Conservation (phyloP, 2,329 filamentous ascomycete species). For the Camptophora hylomeconis region DNA sequence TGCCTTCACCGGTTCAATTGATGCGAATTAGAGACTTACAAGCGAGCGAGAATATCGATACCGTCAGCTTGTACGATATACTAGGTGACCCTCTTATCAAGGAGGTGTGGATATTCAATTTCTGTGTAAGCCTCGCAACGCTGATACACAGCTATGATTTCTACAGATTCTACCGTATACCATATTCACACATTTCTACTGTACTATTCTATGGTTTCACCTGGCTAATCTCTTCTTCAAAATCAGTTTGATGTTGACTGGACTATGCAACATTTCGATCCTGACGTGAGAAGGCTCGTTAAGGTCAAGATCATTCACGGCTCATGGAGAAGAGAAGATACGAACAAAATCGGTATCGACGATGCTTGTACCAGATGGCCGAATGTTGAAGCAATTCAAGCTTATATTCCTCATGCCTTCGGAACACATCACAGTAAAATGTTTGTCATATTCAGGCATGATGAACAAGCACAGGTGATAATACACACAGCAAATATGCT, state of each 20-base stretch:
- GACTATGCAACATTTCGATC: constrained; percentile 46
- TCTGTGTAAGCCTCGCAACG: too few species aligned
- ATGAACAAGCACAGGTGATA: constrained; percentile 62
- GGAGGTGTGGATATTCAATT: constrained; percentile 47
- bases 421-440: constrained; percentile 83
- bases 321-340: constrained; percentile 55
- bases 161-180: too few species aligned
- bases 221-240: too few species aligned
- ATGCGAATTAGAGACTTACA: constrained; percentile 56
- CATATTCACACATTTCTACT: too few species aligned
- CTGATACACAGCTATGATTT: too few species aligned
- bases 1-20: constrained; percentile 57
- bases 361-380: constrained; percentile 46
- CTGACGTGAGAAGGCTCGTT: constrained; percentile 39
- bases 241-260: constrained; percentile 48
- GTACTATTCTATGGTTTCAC: too few species aligned
- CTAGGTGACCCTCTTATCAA: constrained; percentile 62
- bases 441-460: constrained; percentile 68
- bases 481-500: constrained; percentile 93
- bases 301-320: constrained; percentile 49
- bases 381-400: constrained; percentile 59
- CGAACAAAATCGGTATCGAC: constrained; percentile 42
- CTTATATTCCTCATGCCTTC: constrained; percentile 71
- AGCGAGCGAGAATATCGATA: constrained; percentile 47
- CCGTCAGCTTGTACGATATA: constrained; percentile 53